Evolutionary conservation across 139 green algal genomes (phyloP), one percentile per base, ranked within the genome.

Genomic region (Pleodorina starrii): DNA sequence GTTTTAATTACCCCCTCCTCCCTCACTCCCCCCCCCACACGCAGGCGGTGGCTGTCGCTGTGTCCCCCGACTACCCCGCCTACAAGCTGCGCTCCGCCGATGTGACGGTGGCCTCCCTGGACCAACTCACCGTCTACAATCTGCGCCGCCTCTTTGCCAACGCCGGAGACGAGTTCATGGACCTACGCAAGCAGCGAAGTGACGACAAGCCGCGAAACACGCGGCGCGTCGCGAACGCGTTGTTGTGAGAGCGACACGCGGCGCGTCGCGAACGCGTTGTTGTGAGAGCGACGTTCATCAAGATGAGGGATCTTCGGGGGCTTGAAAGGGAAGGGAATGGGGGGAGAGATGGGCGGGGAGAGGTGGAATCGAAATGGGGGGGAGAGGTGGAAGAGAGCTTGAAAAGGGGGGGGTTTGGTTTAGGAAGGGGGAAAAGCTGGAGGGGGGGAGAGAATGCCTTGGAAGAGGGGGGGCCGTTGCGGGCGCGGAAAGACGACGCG

Each of bases 51-150:
- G 86, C 86, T 1, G 86, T 90, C 42, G 74, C 86, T 0, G 19
- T 79, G 14, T 60, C 74, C 1, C 59, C 74, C 59, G 54, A 76
- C 4, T 90, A 90, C 91, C 91, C 68, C 43, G 71, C 78, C 17
- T 89, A 92, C 69, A 87, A 90, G 92, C 94, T 99, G 59, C 91
- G 94, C 50, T 88, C 89, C 25, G 97, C 97, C 11, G 97, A 99
- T 89, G 90, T 99, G 36, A 97, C 97, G 16, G 93, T 95, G 84
- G 85, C 73, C 86, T 94, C 69, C 60, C 90, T 98, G 75, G 40
- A 42, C 23, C 95, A 98, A 84, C 93, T 99, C 48, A 94, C 91
- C 0, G 93, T 99, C 19, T 96, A 97, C 93, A 99, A 99, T 91
- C 88, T 99, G 32, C 79, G 97, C 42, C 90, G 95, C 11, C 83